Evolutionary conservation across 257 asterid species (phyloP), one percentile per base, ranked within the genome.

Genomic region (Datura wrightii): DNA sequence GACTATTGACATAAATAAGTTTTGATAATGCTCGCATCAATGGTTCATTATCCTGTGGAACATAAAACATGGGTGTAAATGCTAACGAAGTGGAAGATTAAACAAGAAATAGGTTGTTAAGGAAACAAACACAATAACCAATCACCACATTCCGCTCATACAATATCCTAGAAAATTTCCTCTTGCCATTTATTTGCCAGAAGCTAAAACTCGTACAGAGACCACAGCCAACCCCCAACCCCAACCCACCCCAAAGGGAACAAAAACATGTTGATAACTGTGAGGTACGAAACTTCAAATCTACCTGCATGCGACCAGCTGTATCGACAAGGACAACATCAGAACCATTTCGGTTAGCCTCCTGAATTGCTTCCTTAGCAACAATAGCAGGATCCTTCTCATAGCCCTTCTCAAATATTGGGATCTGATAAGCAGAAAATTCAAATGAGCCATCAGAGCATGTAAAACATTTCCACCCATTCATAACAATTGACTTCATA

Each of bases 291-390:
- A 84, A 84, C 70, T 76, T 41, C 18, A 18, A 82, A 71, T 31
- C 6, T 89, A 95, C 98, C 98, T 93, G 98, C 99, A 96, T 94
- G 81, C 99, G 86, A 84, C 99, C 99, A 89, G 97, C 99, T 62
- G 99, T 96, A 91, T 96, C 99, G 24, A 96, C 98, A 82, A 96
- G 92, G 88, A 96, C 99, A 85, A 96, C 99, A 86, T 96, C 99
- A 1, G 98, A 93, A 80, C 97, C 97, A 91, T 87, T 93, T 82
- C 95, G 94, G 53, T 85, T 52, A 39, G 98, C 98, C 93, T 96
- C 97, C 79, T 94, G 98, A 83, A 96, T 92, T 81, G 99, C 99
- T 91, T 96, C 99, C 84, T 93, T 96, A 6, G 99, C 99, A 55
- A 96, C 99, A 82, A 93, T 82, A n/a, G 99, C 97, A 6, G 99